These are phyloP conservation scores for Bacterosira constricta DNA, from an alignment of 108 stramenopile genomes.

Conservation along the genomic window DNA sequence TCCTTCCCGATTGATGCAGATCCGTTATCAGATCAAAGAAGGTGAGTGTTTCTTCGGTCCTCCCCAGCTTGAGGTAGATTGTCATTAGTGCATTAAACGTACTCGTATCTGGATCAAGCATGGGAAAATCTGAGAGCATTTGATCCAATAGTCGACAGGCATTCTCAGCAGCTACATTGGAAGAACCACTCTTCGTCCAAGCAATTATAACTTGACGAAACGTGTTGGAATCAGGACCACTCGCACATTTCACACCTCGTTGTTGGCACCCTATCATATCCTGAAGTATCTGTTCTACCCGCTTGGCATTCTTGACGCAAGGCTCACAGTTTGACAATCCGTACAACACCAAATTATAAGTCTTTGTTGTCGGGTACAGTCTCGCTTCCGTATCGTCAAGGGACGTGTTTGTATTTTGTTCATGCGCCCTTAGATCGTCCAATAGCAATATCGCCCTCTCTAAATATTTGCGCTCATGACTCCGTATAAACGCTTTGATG, in stretches of 20 bases:
- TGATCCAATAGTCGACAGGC: conserved; percentile 7
- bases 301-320: conserved; percentile 18
- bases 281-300: conserved; percentile 19
- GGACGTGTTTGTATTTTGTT: neutral
- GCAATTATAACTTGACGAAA: conserved; percentile 24
- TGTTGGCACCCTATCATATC: conserved; percentile 16
- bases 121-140: conserved; percentile 17
- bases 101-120: conserved; percentile 15
- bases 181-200: conserved; percentile 29
- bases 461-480: neutral
- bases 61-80: neutral
- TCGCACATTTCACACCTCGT: neutral
- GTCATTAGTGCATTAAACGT: conserved; percentile 38
- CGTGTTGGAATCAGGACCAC: conserved; percentile 20
- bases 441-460: conserved; percentile 19
- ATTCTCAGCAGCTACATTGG: conserved; percentile 4
- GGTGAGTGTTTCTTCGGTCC: neutral
- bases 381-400: neutral
- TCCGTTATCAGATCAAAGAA: neutral
- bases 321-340: conserved; percentile 23
- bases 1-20: too few relatives aligned
- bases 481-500: conserved; percentile 24
- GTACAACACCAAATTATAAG: conserved; percentile 23
- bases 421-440: conserved; percentile 31
- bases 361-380: conserved; percentile 13